Percentiles rank a stretch among this genome's conserved stretches.
These are phyloP conservation scores for Wickerhamiella spandovensis DNA, from an alignment of 805 yeast genomes.

Conservation along the genomic window DNA sequence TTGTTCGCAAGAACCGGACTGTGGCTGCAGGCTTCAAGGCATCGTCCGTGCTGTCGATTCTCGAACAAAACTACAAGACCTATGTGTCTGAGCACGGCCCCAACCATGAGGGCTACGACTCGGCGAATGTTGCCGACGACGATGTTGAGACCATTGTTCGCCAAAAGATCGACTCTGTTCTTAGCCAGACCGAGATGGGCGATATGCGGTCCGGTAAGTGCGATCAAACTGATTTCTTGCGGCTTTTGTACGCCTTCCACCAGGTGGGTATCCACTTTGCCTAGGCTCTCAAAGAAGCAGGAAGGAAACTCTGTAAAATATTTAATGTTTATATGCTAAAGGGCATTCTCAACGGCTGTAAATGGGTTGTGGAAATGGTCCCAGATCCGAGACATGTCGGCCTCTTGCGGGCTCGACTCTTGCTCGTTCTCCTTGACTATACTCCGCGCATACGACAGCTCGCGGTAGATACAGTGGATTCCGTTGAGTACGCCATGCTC, in stretches of 20 bases:
- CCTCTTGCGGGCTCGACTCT: not conserved
- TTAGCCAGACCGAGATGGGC: constrained; percentile 63
- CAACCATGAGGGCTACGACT: constrained; percentile 32
- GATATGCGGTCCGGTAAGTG: constrained; percentile 87
- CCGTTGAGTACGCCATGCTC: constrained; percentile 78
- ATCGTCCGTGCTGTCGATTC: constrained; percentile 58
- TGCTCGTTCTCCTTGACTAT: not conserved
- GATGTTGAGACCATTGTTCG: constrained; percentile 39
- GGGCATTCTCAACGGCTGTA: not conserved
- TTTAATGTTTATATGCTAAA: not conserved
- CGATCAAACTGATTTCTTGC: constrained; percentile 86
- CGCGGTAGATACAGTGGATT: constrained; percentile 61
- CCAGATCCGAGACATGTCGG: not conserved
- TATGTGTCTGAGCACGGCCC: constrained; percentile 43
- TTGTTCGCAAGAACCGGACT: constrained; percentile 86
- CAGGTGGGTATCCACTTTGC: constrained; percentile 96
- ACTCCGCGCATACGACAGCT: constrained; percentile 48
- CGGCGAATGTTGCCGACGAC: constrained; percentile 24
- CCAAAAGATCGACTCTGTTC: constrained; percentile 56
- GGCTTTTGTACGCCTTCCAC: constrained; percentile 78
- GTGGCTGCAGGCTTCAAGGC: constrained; percentile 87
- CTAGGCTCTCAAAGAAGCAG: constrained; percentile 21
- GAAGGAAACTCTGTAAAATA: not conserved
- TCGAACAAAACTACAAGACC: constrained; percentile 80
- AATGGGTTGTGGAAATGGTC: not conserved